Evolutionary conservation across 169 alveolate genomes (phyloP).

Genomic region (Plasmodium adleri): DNA sequence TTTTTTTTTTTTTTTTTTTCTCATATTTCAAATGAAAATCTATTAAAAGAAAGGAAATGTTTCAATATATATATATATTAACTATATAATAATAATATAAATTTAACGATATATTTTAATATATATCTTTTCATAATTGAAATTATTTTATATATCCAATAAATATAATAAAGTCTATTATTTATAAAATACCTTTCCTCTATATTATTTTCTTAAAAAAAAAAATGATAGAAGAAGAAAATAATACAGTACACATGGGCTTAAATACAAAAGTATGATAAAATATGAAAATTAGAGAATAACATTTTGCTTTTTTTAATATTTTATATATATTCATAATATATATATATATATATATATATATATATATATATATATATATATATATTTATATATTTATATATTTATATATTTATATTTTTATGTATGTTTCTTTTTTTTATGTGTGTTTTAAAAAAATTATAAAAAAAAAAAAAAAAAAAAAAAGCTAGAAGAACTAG

Average conservation of each 20-base stretch:
- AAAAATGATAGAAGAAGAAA: slow-evolving; percentile 24
- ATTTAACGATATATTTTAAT: too few relatives aligned
- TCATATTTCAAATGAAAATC: too few relatives aligned
- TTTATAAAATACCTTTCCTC: too few relatives aligned
- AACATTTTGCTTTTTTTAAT: background rate
- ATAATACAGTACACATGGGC: slow-evolving; percentile 7
- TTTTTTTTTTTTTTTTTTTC: too few relatives aligned
- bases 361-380: background rate
- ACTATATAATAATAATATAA: too few relatives aligned
- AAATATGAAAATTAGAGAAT: background rate
- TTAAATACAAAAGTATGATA: slow-evolving; percentile 22
- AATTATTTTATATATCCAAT: too few relatives aligned
- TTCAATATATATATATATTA: too few relatives aligned
- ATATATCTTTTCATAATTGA: too few relatives aligned
- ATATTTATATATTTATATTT: background rate
- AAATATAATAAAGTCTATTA: too few relatives aligned
- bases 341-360: background rate
- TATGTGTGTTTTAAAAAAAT: background rate
- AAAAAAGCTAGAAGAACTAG: slow-evolving; percentile 42
- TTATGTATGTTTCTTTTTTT: background rate
- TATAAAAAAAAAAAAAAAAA: background rate
- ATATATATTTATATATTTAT: too few relatives aligned
- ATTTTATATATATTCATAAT: background rate
- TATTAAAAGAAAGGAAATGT: too few relatives aligned
- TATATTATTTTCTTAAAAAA: background rate